Evolutionary conservation across 1,139 yeast genomes (phyloP), one percentile per base, ranked within the genome.

Genomic region (Candida anutae): DNA sequence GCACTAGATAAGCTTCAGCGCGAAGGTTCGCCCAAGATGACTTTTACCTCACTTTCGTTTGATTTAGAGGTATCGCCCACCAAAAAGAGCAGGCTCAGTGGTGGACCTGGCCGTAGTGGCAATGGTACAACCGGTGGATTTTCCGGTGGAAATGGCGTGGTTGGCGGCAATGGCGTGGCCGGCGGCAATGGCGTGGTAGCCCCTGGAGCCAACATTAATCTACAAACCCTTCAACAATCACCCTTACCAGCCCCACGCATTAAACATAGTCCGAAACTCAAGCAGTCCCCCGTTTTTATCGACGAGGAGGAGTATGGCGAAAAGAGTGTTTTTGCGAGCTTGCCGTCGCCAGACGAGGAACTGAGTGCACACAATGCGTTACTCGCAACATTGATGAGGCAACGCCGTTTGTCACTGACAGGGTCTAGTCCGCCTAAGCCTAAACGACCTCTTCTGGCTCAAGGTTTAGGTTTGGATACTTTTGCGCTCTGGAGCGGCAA

Each of bases 341-440:
- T 57, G 5, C 62, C 61, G 2, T 45, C 50, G 9, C 58, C 60
- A 1, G 62, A 60, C 28, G 67, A 59, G 35, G 69, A 61, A 34
- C 43, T 58, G 11, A 60, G 66, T 39, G 70, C 70, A 5, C 70
- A 63, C 32, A 53, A 53, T 35, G 71, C 70, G 3, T 48, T 64
- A 25, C 44, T 61, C 38, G 68, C 69, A 2, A 65, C 70, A 1
- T 43, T 62, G 22, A 48, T 54, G 6, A 38, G 65, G 27, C 60
- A 54, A 30, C 36, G 46, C 29, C 37, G 49, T 18, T 45, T 43
- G 28, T 43, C 53, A 11, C 36, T 52, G 20, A 29, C 43, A 2
- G 43, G 49, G 3, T 39, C 45, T 20, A 33, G 37, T 10, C 33
- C 39, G 18, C 38, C 37, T 19, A 23, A 23, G 20, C 17, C 28